phyloP scores from a whole-genome alignment of 2,329 filamentous ascomycete species.

The Epichloe typhina region DNA sequence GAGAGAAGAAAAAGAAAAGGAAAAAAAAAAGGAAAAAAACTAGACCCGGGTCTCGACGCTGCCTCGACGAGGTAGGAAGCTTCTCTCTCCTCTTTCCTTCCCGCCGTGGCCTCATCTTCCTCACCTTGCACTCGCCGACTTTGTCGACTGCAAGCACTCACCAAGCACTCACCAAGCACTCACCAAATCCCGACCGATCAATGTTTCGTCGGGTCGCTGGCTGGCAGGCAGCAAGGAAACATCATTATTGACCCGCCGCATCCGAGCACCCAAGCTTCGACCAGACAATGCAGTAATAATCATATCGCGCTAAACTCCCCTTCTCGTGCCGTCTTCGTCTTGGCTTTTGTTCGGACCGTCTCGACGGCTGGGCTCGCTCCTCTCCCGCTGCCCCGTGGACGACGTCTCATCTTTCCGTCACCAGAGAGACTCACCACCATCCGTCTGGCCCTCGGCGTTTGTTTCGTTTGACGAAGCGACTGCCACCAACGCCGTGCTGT shows the following conservation, averaged over 20 bases:
- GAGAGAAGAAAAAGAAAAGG: accelerated
- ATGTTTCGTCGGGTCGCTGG: background rate
- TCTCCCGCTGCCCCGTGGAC: background rate
- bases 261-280: background rate
- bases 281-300: background rate
- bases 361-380: background rate
- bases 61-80: too few species aligned
- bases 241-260: too few species aligned
- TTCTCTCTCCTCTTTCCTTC: background rate
- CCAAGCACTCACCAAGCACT: too few species aligned
- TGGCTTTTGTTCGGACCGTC: background rate
- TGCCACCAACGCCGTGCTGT: background rate
- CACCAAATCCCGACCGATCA: background rate
- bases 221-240: background rate
- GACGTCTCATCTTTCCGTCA: background rate
- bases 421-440: background rate
- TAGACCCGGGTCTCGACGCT: too few species aligned
- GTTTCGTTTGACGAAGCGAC: background rate
- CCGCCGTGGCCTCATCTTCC: background rate
- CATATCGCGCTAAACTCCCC: background rate
- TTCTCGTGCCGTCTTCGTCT: background rate
- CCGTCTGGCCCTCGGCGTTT: background rate
- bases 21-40: too few species aligned
- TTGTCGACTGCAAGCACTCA: background rate
- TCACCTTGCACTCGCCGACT: background rate